phyloP scores from a whole-genome alignment of 495 filamentous ascomycete genomes.

The Talaromyces adpressus region DNA sequence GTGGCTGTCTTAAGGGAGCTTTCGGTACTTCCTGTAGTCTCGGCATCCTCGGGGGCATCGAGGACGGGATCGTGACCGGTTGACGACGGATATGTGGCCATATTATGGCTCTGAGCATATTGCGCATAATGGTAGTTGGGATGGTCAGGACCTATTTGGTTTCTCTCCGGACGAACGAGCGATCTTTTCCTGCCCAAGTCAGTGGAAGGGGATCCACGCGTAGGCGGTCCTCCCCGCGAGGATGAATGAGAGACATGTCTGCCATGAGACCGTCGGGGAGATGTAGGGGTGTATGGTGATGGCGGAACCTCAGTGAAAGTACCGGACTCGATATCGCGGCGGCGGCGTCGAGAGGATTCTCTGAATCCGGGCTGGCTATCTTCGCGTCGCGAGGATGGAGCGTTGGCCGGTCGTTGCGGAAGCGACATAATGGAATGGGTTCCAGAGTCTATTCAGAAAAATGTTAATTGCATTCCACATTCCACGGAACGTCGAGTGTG shows the following conservation, averaged over 20 bases:
- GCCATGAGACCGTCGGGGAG: constrained; percentile 17
- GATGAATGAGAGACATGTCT: constrained; percentile 26
- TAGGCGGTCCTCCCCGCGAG: constrained; percentile 16
- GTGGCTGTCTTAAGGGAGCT: constrained; percentile 42
- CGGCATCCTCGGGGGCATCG: constrained; percentile 57
- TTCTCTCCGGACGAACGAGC: constrained; percentile 81
- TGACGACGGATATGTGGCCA: constrained; percentile 79
- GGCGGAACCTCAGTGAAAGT: constrained; percentile 39
- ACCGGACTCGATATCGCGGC: constrained; percentile 60
- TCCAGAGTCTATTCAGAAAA: background rate
- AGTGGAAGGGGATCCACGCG: background rate
- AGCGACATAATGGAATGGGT: constrained; percentile 49
- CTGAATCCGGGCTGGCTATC: constrained; percentile 51
- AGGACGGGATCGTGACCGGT: constrained; percentile 85
- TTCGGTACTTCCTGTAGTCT: constrained; percentile 50
- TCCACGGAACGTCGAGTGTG: constrained; percentile 1
- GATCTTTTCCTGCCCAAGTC: constrained; percentile 64
- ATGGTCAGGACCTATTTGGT: constrained; percentile 71
- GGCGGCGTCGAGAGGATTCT: constrained; percentile 60
- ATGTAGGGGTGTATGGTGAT: constrained; percentile 25
- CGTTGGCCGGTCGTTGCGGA: constrained; percentile 54
- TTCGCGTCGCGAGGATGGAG: constrained; percentile 49
- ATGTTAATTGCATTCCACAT: background rate
- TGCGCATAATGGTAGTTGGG: constrained; percentile 93
- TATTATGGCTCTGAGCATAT: constrained; percentile 71